These are phyloP conservation scores for Candida khao-thaluensis DNA, from an alignment of 805 yeast species.

Conservation along the genomic window DNA sequence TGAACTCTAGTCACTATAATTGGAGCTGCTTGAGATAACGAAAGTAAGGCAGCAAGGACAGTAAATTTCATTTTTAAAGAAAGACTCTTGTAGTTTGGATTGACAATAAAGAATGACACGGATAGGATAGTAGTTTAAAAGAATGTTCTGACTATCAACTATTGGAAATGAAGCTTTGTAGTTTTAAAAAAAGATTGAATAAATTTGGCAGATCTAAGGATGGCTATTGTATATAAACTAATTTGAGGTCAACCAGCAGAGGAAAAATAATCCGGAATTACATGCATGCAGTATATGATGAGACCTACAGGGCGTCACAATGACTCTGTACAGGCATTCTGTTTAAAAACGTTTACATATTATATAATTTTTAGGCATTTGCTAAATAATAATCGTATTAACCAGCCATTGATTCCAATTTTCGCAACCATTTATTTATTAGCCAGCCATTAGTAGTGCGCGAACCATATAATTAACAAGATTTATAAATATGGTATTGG, in stretches of 20 bases:
- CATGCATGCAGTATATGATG: background rate
- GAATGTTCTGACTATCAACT: constrained; percentile 6
- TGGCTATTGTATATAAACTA: constrained; percentile 4
- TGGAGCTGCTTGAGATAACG: constrained; percentile 26
- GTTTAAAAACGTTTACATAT: background rate
- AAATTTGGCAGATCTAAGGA: constrained; percentile 1
- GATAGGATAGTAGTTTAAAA: constrained; percentile 1
- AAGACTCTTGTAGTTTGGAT: constrained; percentile 3
- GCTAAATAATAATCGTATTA: background rate
- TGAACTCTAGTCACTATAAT: constrained; percentile 22
- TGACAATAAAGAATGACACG: constrained; percentile 2
- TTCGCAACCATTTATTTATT: constrained; percentile 4
- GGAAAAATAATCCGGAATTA: background rate
- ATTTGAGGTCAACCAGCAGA: constrained; percentile 4
- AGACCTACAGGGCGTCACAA: background rate
- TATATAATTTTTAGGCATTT: background rate
- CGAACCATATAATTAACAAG: background rate
- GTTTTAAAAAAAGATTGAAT: constrained; percentile 3
- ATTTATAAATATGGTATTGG: constrained; percentile 3
- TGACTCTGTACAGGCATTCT: constrained; percentile 3
- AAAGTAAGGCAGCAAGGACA: constrained; percentile 18
- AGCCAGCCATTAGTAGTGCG: constrained; percentile 5
- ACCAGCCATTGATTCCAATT: constrained; percentile 6
- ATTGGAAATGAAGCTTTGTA: background rate
- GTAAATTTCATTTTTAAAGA: constrained; percentile 15